Evolutionary conservation across 176 grass and related monocot genomes (phyloP).

Genomic region (Carex parvula): DNA sequence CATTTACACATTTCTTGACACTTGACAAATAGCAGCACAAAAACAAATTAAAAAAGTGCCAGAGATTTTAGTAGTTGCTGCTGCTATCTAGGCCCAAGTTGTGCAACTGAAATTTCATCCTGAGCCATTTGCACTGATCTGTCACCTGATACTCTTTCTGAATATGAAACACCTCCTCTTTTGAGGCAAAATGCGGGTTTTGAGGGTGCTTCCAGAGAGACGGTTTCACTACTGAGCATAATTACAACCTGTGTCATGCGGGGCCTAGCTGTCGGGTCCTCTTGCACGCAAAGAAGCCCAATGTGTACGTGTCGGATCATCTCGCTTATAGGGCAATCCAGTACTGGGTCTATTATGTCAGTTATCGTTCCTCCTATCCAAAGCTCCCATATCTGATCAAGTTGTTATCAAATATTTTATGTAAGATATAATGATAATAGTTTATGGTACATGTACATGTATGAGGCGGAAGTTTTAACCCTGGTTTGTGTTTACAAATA

Average conservation of each 20-base stretch:
- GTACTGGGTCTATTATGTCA: slow-evolving; percentile 37
- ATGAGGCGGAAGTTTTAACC: neutral
- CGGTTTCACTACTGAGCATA: slow-evolving; percentile 42
- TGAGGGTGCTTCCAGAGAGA: slow-evolving; percentile 38
- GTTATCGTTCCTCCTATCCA: slow-evolving; percentile 37
- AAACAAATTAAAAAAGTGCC: neutral
- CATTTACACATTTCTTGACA: neutral
- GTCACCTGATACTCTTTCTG: neutral
- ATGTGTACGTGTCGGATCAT: slow-evolving; percentile 42
- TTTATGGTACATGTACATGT: neutral
- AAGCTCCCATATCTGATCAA: slow-evolving; percentile 47
- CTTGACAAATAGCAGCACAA: neutral
- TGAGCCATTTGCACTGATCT: neutral
- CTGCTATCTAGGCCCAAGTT: neutral
- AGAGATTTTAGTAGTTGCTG: no score
- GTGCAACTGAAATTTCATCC: neutral
- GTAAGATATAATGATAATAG: neutral
- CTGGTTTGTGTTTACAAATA: neutral
- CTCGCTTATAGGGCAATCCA: slow-evolving; percentile 28
- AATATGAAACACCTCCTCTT: neutral
- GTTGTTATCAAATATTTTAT: neutral
- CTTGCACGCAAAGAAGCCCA: slow-evolving; percentile 58
- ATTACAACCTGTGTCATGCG: slow-evolving; percentile 44
- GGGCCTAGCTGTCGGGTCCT: slow-evolving; percentile 45
- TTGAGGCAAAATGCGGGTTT: slow-evolving; percentile 41